Base-by-base conservation (phyloP, 345 rosid species). In the Gossypium stocksii region DNA sequence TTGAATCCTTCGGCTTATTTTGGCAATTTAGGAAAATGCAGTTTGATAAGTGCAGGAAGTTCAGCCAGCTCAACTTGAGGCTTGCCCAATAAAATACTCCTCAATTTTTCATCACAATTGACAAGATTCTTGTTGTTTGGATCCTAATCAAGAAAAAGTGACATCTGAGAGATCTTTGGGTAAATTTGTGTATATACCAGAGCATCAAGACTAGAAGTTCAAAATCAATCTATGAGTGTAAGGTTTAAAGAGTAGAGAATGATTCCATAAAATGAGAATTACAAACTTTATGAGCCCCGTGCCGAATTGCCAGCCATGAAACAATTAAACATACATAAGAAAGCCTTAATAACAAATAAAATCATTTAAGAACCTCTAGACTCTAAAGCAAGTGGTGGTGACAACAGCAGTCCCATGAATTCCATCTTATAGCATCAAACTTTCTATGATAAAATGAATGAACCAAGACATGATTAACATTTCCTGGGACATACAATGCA, bases 61-160 rank as follows among this genome's bases (percentile, higher is more conserved):
- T 94, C 97, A 4, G 80, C 91, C 1, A 93, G 85, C 48, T 90
- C 98, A 79, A 94, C 91, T 82, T 73, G 93, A 61, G 84, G 53
- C 87, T 89, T 92, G 46, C 98, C 96, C 73, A 89, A 74, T 77
- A 93, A 82, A 71, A 94, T 89, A 44, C 87, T 81, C 78, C 83
- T 89, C 80, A 94, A 78, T 84, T 89, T 92, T 53, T 83, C 86
- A 68, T 94, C 97, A 74, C 98, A 93, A 52, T 83, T 87, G 78
- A 92, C 96, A 79, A 94, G 45, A 75, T 92, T 94, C 87, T 84
- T 92, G 85, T 94, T 88, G 79, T 74, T 83, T 5, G 90, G 88
- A 84, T 92, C 98, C 97, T 94, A 68, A 78, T 49, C 64, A 69
- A 17, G 48, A 34, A 22, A 81, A 67, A 13, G 29, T 10, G 14